Base-by-base conservation (phyloP, 179 eudicot species). In the Heliamphora pulchella region DNA sequence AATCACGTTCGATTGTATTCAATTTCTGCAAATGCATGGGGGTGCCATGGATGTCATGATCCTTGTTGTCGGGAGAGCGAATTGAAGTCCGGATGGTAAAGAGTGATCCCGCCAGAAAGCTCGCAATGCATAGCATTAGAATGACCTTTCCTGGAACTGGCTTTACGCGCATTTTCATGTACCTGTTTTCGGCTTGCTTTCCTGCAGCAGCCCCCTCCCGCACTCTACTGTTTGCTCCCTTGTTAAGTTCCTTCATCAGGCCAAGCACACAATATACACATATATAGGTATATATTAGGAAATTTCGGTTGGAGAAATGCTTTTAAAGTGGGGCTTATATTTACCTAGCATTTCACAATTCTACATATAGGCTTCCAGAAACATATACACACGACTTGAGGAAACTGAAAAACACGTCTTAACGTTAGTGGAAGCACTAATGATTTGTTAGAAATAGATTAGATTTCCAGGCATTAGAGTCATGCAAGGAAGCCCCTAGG, bases 51-150 rank as follows among this genome's bases (percentile, higher is more conserved):
- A 82, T 57, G 31, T 83, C 87, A 54, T 73, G 74, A 14, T 54
- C 69, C 4, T 50, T 39, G n/a, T 57, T 18, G 8, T 69, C 76
- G 6, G 84, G 58, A 55, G 83, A 65, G 57, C 46, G 82, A 74
- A 81, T 75, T 85, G 89, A 86, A 14, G 80, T 87, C 68, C 81
- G 87, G 77, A 84, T 88, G 0, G 90, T 88, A n/a, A 94, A 84
- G 62, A 94, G 87, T 53, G 95, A 83, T 44, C 98, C 98, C 44
- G 87, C 92, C 0, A 94, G 86, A 82, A 94, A 91, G 81, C 94
- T 88, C 5, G 91, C 92, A 39, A 91, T 70, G 85, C 97, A 94
- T 13, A 94, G 87, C 39, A 87, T 74, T 5, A 92, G 58, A 7
- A 92, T 84, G 54, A 89, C 84, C 75, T 89, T 94, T 47, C 85